phyloP scores from a whole-genome alignment of 768 basidiomycete species.

The Crucibulum laeve region DNA sequence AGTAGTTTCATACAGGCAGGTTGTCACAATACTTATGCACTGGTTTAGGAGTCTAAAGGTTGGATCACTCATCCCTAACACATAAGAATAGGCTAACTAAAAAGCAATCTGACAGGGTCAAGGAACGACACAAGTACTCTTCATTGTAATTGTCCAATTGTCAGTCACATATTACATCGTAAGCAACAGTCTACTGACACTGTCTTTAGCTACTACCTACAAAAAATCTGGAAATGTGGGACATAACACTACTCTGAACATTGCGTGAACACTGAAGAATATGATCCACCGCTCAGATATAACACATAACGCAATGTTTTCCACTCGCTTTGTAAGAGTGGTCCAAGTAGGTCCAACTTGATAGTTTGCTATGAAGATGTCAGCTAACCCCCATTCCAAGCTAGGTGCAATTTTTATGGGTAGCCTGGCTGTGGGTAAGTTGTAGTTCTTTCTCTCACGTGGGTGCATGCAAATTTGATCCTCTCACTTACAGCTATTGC shows the following conservation, averaged over 20 bases:
- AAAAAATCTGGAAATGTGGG: constrained; percentile 26
- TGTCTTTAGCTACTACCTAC: constrained; percentile 21
- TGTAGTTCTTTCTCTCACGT: too few species aligned
- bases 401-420: too few species aligned
- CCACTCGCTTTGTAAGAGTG: too few species aligned
- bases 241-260: neutral
- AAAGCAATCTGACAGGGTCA: constrained; percentile 11
- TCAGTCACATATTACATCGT: constrained; percentile 6
- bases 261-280: neutral
- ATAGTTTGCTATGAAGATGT: too few species aligned
- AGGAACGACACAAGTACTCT: constrained; percentile 18
- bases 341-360: too few species aligned
- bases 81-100: neutral
- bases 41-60: constrained; percentile 26
- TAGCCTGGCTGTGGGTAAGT: too few species aligned
- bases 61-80: neutral
- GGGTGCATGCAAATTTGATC: too few species aligned
- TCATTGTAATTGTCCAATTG: constrained; percentile 26
- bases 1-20: neutral
- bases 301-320: neutral
- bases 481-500: constrained; percentile 7
- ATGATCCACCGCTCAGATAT: neutral
- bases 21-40: neutral
- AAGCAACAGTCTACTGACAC: neutral
- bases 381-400: too few species aligned